Conservation (phyloP, 768 basidiomycete genomes). For the Agrocybe chaxingu region DNA sequence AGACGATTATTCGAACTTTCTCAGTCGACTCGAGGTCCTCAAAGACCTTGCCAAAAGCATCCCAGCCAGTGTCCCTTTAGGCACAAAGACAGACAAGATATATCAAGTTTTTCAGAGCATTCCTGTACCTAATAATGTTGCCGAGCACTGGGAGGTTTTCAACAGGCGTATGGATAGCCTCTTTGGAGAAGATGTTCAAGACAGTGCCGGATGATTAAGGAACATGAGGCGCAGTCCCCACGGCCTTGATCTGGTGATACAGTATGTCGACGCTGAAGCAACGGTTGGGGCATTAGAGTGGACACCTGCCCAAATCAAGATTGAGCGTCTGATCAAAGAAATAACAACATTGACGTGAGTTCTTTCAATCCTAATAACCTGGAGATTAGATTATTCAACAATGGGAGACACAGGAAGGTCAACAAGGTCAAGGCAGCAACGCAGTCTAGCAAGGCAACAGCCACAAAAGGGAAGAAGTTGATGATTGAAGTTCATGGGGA, state of each 20-base stretch:
- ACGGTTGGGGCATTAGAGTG: neutral
- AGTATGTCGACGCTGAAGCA: neutral
- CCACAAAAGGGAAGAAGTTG: too few relatives aligned
- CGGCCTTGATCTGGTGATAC: constrained; percentile 1
- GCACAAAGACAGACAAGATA: too few relatives aligned
- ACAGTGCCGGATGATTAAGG: neutral
- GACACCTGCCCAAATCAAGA: constrained; percentile 5
- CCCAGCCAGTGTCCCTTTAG: too few relatives aligned
- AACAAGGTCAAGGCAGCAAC: neutral
- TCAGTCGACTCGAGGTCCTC: too few relatives aligned
- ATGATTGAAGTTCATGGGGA: too few relatives aligned
- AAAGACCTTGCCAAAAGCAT: too few relatives aligned
- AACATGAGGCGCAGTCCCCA: neutral
- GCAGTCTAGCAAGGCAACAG: too few relatives aligned
- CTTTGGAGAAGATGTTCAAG: constrained; percentile 5
- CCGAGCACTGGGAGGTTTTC: constrained; percentile 8
- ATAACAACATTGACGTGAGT: constrained; percentile 2
- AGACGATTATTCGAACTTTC: too few relatives aligned
- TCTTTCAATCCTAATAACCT: neutral
- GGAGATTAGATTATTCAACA: neutral
- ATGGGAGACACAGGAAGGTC: neutral
- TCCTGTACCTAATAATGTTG: too few relatives aligned
- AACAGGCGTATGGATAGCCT: constrained; percentile 10
- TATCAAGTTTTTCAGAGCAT: too few relatives aligned
- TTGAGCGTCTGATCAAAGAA: constrained; percentile 7